Percentiles rank a stretch among this genome's conserved stretches.
These are phyloP conservation scores for Crithidia bombi DNA, from an alignment of 208 protist species.

Conservation along the genomic window DNA sequence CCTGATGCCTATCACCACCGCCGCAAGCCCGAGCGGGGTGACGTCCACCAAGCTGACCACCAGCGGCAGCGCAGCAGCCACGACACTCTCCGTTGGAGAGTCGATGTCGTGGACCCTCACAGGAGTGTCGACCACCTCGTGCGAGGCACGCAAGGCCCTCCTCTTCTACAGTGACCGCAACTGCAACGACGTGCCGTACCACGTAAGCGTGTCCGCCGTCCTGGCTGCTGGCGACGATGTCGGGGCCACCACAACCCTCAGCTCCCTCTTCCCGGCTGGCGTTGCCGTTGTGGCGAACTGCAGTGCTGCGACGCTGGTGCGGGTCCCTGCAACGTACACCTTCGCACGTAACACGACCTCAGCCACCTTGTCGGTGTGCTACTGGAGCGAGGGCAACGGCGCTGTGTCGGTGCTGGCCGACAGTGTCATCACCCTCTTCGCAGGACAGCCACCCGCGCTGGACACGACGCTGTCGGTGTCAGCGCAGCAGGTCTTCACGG, in stretches of 20 bases:
- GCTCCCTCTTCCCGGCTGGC: slow-evolving; percentile 29
- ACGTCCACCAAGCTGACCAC: slow-evolving; percentile 40
- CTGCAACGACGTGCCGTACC: slow-evolving; percentile 83
- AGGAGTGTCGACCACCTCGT: slow-evolving; percentile 18
- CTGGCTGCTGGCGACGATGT: not conserved
- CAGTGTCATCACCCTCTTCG: slow-evolving; percentile 40
- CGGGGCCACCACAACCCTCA: not conserved
- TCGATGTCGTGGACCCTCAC: slow-evolving; percentile 70
- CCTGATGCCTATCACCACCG: slow-evolving; percentile 30
- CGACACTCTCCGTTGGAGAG: slow-evolving; percentile 56
- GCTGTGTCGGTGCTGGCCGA: slow-evolving; percentile 51
- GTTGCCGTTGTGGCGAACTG: slow-evolving; percentile 36
- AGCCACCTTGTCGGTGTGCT: slow-evolving; percentile 58
- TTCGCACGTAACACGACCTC: not conserved
- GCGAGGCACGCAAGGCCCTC: slow-evolving; percentile 33
- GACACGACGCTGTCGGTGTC: slow-evolving; percentile 32
- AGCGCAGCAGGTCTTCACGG: slow-evolving; percentile 50
- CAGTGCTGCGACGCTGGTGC: slow-evolving; percentile 25
- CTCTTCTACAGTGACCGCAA: slow-evolving; percentile 76
- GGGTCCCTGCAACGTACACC: slow-evolving; percentile 24
- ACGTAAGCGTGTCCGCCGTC: slow-evolving; percentile 29
- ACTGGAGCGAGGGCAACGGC: slow-evolving; percentile 46
- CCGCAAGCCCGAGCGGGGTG: slow-evolving; percentile 51
- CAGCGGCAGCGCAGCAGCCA: slow-evolving; percentile 2
- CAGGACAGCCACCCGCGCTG: slow-evolving; percentile 55